phyloP scores from a whole-genome alignment of 352 stramenopile genomes.

The Pythium rhizo-oryzae region DNA sequence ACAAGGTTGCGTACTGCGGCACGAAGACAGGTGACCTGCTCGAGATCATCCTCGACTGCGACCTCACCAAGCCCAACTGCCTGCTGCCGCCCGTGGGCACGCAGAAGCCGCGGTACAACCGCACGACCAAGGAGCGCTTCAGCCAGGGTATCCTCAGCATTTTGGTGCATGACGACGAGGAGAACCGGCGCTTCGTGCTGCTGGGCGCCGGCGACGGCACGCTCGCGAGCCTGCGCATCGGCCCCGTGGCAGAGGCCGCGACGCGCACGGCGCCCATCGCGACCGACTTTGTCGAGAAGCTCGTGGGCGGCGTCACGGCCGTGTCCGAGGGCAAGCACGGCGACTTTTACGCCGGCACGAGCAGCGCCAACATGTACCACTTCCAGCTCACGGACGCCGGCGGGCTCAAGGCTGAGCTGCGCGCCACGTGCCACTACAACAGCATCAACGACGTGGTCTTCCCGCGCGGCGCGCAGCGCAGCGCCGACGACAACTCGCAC shows the following conservation, averaged over 20 bases:
- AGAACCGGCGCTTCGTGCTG: slow-evolving; percentile 84
- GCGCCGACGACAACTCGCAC: slow-evolving; percentile 84
- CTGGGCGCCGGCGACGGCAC: slow-evolving; percentile 92
- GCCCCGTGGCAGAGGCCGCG: slow-evolving; percentile 48
- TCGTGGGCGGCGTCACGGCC: slow-evolving; percentile 92
- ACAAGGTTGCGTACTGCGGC: slow-evolving; percentile 93
- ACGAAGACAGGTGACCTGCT: slow-evolving; percentile 97
- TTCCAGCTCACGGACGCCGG: slow-evolving; percentile 55
- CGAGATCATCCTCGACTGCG: slow-evolving; percentile 94
- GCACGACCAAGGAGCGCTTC: slow-evolving; percentile 92
- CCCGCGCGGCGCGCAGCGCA: slow-evolving; percentile 52
- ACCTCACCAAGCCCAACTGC: slow-evolving; percentile 91
- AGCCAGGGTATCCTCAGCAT: slow-evolving; percentile 90
- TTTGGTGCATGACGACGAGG: slow-evolving; percentile 90
- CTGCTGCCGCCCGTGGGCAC: slow-evolving; percentile 74
- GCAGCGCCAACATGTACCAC: slow-evolving; percentile 94
- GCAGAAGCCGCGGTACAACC: slow-evolving; percentile 89
- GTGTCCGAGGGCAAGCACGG: slow-evolving; percentile 84
- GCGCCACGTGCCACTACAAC: slow-evolving; percentile 91
- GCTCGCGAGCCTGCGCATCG: slow-evolving; percentile 86
- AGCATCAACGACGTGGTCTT: slow-evolving; percentile 96
- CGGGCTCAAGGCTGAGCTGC: slow-evolving; percentile 59
- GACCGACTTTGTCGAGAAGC: slow-evolving; percentile 67
- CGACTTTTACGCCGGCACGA: slow-evolving; percentile 93
- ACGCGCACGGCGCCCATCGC: slow-evolving; percentile 75